phyloP scores from a whole-genome alignment of 2,329 filamentous ascomycete species.

The Allantophomopsis cytisporea region DNA sequence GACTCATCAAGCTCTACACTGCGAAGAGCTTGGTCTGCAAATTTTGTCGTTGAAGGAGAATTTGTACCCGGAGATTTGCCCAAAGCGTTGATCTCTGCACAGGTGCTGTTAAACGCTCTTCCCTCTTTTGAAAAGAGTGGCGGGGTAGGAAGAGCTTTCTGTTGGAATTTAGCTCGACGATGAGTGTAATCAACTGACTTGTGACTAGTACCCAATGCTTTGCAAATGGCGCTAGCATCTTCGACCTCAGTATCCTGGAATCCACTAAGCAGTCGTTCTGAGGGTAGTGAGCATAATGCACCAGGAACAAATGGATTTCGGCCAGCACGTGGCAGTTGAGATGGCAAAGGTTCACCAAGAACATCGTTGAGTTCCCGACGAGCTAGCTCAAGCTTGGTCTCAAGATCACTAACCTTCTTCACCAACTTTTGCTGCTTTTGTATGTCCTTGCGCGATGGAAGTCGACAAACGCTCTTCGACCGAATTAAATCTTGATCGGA shows the following conservation, averaged over 20 bases:
- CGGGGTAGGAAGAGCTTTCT: background rate
- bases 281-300: slow-evolving; percentile 26
- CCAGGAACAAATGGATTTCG: slow-evolving; percentile 25
- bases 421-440: slow-evolving; percentile 40
- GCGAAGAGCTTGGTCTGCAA: too few species aligned
- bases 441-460: slow-evolving; percentile 40
- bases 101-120: background rate
- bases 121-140: background rate
- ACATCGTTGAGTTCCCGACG: slow-evolving; percentile 36
- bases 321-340: slow-evolving; percentile 11
- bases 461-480: slow-evolving; percentile 23
- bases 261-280: slow-evolving; percentile 26
- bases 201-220: slow-evolving; percentile 1
- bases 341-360: slow-evolving; percentile 22
- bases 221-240: slow-evolving; percentile 6
- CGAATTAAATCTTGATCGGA: slow-evolving; percentile 8
- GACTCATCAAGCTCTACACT: too few species aligned
- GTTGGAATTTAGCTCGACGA: background rate
- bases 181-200: background rate
- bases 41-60: too few species aligned
- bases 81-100: background rate
- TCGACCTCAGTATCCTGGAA: slow-evolving; percentile 11
- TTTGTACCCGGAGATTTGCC: background rate
- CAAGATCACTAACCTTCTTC: slow-evolving; percentile 46
- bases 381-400: slow-evolving; percentile 40